Conservation (phyloP, 2,329 filamentous ascomycete genomes). For the Penicillium aurantiogriseum region DNA sequence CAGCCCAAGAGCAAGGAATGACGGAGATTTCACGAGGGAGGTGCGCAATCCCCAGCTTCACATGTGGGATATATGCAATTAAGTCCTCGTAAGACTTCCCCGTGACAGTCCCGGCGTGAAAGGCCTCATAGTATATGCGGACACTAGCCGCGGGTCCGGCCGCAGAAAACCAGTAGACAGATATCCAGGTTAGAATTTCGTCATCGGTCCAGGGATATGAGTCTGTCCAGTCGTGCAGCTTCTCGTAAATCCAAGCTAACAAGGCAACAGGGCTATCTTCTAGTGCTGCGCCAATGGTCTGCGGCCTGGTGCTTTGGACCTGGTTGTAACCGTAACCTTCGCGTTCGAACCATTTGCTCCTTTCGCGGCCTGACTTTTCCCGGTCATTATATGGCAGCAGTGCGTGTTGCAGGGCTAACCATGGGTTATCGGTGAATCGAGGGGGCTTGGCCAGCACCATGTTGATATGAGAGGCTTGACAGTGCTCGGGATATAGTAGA, state of each 20-base stretch:
- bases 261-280: slow-evolving; percentile 68
- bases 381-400: slow-evolving; percentile 18
- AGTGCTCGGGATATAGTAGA: slow-evolving; percentile 56
- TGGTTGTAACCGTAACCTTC: slow-evolving; percentile 52
- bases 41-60: slow-evolving; percentile 21
- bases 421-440: slow-evolving; percentile 51
- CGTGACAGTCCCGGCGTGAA: slow-evolving; percentile 1
- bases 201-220: slow-evolving; percentile 71
- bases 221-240: slow-evolving; percentile 76
- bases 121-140: slow-evolving; percentile 70
- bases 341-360: slow-evolving; percentile 19
- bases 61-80: slow-evolving; percentile 13
- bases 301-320: slow-evolving; percentile 66
- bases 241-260: slow-evolving; percentile 78
- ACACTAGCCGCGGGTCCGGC: slow-evolving; percentile 67
- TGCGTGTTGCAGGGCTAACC: slow-evolving; percentile 47
- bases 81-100: slow-evolving; percentile 15
- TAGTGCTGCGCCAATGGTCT: slow-evolving; percentile 68
- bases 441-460: slow-evolving; percentile 53
- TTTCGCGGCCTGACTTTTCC: slow-evolving; percentile 17
- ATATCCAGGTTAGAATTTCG: slow-evolving; percentile 72
- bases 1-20: slow-evolving; percentile 22
- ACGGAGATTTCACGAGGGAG: slow-evolving; percentile 21
- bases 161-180: slow-evolving; percentile 68
- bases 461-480: slow-evolving; percentile 64